Conservation (phyloP, 306 rosid species). For the Potentilla sterilis region DNA sequence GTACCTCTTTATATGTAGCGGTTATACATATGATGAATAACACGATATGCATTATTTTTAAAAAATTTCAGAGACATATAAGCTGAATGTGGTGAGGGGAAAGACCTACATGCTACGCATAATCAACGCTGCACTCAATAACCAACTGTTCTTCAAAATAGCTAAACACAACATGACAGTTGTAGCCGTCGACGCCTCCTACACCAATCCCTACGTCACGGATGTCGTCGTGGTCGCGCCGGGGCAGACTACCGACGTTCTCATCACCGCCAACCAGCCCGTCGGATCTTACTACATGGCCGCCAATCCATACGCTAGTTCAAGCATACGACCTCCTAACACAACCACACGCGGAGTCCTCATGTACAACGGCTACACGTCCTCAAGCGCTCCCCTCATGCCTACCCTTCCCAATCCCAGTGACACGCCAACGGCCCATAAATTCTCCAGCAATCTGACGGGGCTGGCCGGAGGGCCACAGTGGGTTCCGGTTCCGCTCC, state of each 20-base stretch:
- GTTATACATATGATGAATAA: too few species aligned
- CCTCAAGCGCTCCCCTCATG: slow-evolving; percentile 31
- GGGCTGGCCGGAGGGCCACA: slow-evolving; percentile 39
- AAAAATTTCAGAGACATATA: slow-evolving; percentile 26
- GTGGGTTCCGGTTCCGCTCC: slow-evolving; percentile 47
- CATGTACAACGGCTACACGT: slow-evolving; percentile 24
- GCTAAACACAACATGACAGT: slow-evolving; percentile 65
- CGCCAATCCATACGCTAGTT: slow-evolving; percentile 30
- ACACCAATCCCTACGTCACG: slow-evolving; percentile 45
- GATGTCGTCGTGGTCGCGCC: slow-evolving; percentile 46
- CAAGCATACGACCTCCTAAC: neutral
- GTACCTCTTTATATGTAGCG: too few species aligned
- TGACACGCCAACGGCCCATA: slow-evolving; percentile 52
- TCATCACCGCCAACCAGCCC: slow-evolving; percentile 36
- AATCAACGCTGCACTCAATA: slow-evolving; percentile 60
- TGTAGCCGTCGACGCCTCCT: slow-evolving; percentile 57
- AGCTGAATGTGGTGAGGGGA: slow-evolving; percentile 42
- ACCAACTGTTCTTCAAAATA: slow-evolving; percentile 56
- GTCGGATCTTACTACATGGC: slow-evolving; percentile 66
- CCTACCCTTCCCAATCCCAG: slow-evolving; percentile 34
- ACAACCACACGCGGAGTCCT: slow-evolving; percentile 43
- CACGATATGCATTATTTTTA: too few species aligned
- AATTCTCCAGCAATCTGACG: slow-evolving; percentile 42
- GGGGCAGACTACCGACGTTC: slow-evolving; percentile 61
- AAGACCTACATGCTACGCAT: slow-evolving; percentile 55